Evolutionary conservation across 2,329 filamentous ascomycete species (phyloP).

Genomic region (Fusarium sp.): DNA sequence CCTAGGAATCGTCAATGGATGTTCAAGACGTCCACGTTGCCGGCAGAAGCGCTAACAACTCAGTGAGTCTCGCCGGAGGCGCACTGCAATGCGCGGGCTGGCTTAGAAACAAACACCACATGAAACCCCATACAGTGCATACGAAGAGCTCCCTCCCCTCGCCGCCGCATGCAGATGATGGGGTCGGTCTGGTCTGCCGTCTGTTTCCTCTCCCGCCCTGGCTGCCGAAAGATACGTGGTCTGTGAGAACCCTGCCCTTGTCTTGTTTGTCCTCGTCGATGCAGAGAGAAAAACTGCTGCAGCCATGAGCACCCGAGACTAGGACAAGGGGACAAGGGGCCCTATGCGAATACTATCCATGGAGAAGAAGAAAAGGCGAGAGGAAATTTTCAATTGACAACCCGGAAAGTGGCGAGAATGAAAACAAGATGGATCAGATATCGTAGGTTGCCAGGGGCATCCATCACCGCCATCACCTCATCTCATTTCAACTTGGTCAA

Average conservation of each 20-base stretch:
- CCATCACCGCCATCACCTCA: constrained; percentile 27
- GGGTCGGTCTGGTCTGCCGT: not conserved
- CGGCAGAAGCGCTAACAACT: constrained; percentile 27
- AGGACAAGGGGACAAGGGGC: constrained; percentile 3
- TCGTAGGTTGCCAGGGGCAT: constrained; percentile 29
- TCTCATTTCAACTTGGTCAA: constrained; percentile 16
- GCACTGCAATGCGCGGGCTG: constrained; percentile 15
- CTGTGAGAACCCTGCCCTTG: constrained; percentile 32
- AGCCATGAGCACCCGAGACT: constrained; percentile 1
- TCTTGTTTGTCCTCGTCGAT: not conserved
- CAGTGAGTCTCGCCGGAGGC: constrained; percentile 9
- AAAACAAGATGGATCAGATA: constrained; percentile 21
- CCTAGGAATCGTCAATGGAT: constrained; percentile 16
- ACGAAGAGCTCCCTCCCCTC: not conserved
- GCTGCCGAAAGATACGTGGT: constrained; percentile 33
- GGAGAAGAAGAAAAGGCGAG: not conserved
- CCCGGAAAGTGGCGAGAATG: constrained; percentile 13
- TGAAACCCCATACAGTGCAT: constrained; percentile 26
- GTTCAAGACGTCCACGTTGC: constrained; percentile 26
- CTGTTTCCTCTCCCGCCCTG: constrained; percentile 18
- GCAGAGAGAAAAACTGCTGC: constrained; percentile 8
- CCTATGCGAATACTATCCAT: not conserved
- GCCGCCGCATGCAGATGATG: constrained; percentile 30
- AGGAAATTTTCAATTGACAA: constrained; percentile 10
- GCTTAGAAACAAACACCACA: constrained; percentile 9